Evolutionary conservation across 140 eudicot genomes (phyloP), one percentile per base, ranked within the genome.

Genomic region (Senecio squalidus): DNA sequence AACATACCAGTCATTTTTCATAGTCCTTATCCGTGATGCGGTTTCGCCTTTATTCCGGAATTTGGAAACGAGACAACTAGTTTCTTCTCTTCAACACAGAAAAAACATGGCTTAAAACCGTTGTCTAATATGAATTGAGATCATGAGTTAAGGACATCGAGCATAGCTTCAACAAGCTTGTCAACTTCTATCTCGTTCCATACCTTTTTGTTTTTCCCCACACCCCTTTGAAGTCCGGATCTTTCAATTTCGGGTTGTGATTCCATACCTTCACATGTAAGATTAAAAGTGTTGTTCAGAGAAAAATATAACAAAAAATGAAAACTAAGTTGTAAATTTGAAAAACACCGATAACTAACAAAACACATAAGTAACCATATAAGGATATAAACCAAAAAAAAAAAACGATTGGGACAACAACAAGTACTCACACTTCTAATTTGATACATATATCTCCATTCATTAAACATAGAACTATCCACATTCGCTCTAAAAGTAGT

Each of bases 121-220:
- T 38, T 34, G 17, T 57, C 63, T 33, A 17, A 38, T 36, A 20
- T 57, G 15, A 57, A 57, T 33, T 24, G 20, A 24, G 29, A 9
- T 9, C 63, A 47, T 9, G 44, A 11, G 17, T 57, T 38, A 4
- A 16, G 5, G 16, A 33, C 29, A 9, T 34, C 48, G 21, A 34
- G 1, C 47, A 57, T 57, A 21, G 47, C 63, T 57, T 57, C 29
- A 51, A 26, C 58, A 3, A 51, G 36, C 4, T 51, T 51, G 13
- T 24, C 36, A 51, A 24, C 34, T 51, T 51, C 58, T 8, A 24
- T 25, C 17, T 51, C 58, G 13, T 13, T 51, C 58, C 58, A 26
- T 9, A 20, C 22, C 9, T 1, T 48, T 48, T 48, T 48, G 16
- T 51, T 51, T 20, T 24, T 51, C 3, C 36, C 36, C 2, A 20